phyloP scores from a whole-genome alignment of 2,329 filamentous ascomycete species.

The Graphium sp. region DNA sequence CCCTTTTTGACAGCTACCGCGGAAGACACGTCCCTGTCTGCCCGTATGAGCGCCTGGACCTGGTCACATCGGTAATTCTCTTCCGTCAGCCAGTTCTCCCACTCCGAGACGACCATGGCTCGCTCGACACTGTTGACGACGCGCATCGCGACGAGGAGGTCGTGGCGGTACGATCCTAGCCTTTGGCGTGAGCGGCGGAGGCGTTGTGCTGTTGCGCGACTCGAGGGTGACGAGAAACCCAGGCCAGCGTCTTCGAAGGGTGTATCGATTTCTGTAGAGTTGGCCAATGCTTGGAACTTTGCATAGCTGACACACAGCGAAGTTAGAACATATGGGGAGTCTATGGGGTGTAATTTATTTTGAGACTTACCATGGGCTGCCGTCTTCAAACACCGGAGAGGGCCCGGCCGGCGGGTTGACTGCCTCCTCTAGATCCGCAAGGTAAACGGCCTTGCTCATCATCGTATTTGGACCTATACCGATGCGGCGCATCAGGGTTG shows the following conservation, averaged over 20 bases:
- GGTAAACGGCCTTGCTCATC: conserved; percentile 75
- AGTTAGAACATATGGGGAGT: too few species aligned
- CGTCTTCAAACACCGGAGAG: conserved; percentile 22
- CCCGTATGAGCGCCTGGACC: conserved; percentile 12
- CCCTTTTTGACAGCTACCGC: conserved; percentile 8
- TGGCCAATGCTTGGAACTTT: conserved; percentile 44
- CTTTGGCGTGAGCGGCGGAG: conserved; percentile 68
- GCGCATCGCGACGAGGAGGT: conserved; percentile 77
- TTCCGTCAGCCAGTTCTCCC: conserved; percentile 79
- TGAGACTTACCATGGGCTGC: conserved; percentile 31
- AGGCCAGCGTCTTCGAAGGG: conserved; percentile 35
- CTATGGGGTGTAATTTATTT: too few species aligned
- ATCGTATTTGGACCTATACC: conserved; percentile 63
- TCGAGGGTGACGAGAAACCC: conserved; percentile 26
- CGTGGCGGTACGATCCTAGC: conserved; percentile 72
- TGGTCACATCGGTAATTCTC: conserved; percentile 64
- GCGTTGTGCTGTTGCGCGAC: conserved; percentile 40
- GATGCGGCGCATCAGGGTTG: conserved; percentile 63
- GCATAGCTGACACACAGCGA: too few species aligned
- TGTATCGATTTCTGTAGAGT: conserved; percentile 38
- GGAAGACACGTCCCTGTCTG: conserved; percentile 3
- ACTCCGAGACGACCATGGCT: conserved; percentile 74
- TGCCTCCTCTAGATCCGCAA: conserved; percentile 62
- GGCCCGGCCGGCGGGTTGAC: conserved; percentile 17
- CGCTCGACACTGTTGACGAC: conserved; percentile 79